Evolutionary conservation across 2,329 filamentous ascomycete genomes (phyloP).

Genomic region (Stemphylium beticola): DNA sequence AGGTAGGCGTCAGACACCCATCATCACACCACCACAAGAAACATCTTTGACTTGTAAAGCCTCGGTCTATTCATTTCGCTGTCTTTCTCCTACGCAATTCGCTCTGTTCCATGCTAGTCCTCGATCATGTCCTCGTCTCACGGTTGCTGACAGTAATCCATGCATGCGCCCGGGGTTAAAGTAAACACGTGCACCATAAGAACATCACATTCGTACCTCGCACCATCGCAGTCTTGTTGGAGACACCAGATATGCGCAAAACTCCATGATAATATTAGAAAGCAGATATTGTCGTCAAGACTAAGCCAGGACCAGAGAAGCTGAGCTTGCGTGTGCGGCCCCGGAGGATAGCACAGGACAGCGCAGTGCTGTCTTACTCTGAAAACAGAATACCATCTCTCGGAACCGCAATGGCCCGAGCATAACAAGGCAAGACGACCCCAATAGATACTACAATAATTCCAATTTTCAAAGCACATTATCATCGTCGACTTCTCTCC

Average conservation of each 20-base stretch:
- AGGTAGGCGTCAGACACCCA: no score
- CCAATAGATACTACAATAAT: conserved; percentile 1
- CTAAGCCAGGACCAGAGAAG: not conserved
- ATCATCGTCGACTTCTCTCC: not conserved
- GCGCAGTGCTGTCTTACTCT: not conserved
- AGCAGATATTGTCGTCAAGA: not conserved
- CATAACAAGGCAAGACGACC: not conserved
- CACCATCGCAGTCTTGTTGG: not conserved
- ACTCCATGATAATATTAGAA: conserved; percentile 6
- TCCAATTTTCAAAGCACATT: conserved; percentile 2
- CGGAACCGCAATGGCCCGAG: not conserved
- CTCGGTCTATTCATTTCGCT: no score
- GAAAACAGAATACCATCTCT: not conserved
- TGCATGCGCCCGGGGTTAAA: not conserved
- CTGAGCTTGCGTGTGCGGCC: not conserved
- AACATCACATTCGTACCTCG: not conserved
- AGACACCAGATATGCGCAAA: not conserved
- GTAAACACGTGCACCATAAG: not conserved
- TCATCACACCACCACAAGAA: no score
- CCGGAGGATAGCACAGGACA: not conserved
- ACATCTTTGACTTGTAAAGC: no score
- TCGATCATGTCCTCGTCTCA: not conserved
- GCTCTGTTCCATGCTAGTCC: no score
- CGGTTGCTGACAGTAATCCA: not conserved
- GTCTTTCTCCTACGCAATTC: no score